Base-by-base conservation (phyloP, 169 alveolate genomes). In the Eimeria praecox region DNA sequence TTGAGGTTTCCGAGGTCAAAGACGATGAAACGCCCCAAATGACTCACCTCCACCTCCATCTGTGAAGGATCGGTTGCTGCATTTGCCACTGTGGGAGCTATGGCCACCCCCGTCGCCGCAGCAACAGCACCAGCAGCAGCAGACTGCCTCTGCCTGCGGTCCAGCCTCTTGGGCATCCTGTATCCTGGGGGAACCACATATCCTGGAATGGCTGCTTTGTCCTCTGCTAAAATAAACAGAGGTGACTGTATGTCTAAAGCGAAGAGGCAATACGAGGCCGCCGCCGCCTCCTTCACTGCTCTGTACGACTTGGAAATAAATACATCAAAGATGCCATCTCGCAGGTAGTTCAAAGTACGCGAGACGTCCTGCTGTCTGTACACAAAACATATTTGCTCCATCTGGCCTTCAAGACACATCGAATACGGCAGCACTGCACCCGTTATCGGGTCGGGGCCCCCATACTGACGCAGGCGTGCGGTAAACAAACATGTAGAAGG, bases 251-350 rank as follows among this genome's bases (percentile, higher is more conserved):
- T 96, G 16, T 97, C 95, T 54, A 97, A 80, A 38, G 96, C 94
- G 73, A 94, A 97, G 96, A 97, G 93, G 78, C 95, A 86, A 44
- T 96, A 95, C 42, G 96, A 94, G n/a, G 96, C 71, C 33, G 97
- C 95, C n/a, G 99, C 99, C 20, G 97, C 98, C 78, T 97, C 97
- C 38, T 97, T 98, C 40, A 98, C 98, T 86, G 97, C 97, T 94
- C 91, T 97, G 90, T 97, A 97, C 62, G 99, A 98, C 62, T 96
- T 96, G 82, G 98, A 95, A 69, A 98, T 96, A 90, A 98, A 96
- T 38, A 97, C 99, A 87, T 97, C 97, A 93, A 98, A 95, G 35
- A 98, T 98, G 56, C 98, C 99, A 86, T 98, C 99, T 46, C 97
- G 97, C 40, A 98, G 92, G 87, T 98, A 98, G 40, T 97, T 98